phyloP scores from a whole-genome alignment of 345 rosid species.

The Hibiscus mutabilis region DNA sequence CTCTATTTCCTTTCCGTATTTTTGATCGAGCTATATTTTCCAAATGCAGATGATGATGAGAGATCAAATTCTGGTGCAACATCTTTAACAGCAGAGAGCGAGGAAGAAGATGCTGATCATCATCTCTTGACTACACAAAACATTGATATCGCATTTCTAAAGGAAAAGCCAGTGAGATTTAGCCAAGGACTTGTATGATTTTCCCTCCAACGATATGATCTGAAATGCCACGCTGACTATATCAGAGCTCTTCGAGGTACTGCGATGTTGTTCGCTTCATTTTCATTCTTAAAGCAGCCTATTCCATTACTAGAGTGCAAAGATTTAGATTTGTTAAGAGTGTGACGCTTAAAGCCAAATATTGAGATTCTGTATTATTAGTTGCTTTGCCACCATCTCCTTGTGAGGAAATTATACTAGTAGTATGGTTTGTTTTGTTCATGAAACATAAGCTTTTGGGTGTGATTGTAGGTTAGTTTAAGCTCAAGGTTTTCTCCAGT shows the following conservation, averaged over 20 bases:
- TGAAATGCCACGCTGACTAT: neutral
- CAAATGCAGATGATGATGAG: conserved; percentile 42
- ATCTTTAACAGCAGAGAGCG: conserved; percentile 44
- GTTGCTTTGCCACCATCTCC: neutral
- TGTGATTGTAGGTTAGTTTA: neutral
- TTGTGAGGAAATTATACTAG: neutral
- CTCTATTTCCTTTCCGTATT: no score
- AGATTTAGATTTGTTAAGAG: neutral
- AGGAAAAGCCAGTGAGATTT: conserved; percentile 62
- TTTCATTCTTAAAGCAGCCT: conserved; percentile 6
- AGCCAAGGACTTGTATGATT: conserved; percentile 44
- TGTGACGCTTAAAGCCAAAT: neutral
- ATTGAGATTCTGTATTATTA: neutral
- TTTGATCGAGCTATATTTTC: neutral
- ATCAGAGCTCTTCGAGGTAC: conserved; percentile 1
- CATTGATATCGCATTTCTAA: conserved; percentile 55
- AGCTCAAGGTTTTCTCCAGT: neutral
- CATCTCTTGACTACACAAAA: conserved; percentile 55
- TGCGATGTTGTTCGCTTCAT: conserved; percentile 7
- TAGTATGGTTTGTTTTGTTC: neutral
- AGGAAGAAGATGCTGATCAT: conserved; percentile 61
- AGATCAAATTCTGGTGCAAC: conserved; percentile 54
- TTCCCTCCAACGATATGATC: neutral
- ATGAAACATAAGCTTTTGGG: neutral
- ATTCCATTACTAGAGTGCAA: neutral